Evolutionary conservation across 306 rosid species (phyloP), one percentile per base, ranked within the genome.

Genomic region (Glycine latifolia): DNA sequence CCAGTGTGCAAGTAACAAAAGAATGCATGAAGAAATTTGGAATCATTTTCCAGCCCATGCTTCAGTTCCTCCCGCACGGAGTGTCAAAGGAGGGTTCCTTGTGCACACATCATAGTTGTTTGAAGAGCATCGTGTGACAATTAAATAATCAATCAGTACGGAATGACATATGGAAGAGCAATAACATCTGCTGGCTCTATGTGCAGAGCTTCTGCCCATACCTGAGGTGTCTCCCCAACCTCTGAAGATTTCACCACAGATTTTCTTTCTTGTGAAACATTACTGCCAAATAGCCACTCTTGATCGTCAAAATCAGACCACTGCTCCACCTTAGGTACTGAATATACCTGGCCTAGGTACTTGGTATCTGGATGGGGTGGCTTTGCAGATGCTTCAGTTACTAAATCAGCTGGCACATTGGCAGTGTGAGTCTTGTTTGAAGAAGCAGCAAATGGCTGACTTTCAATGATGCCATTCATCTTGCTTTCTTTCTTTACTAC

Each of bases 101-200:
- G 73, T 74, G 85, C 69, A 20, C 69, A 78, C 76, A 76, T n/a
- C 76, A 76, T n/a, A 73, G 67, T 77, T 47, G 39, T 20, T 20
- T 37, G 41, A 37, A 37, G 39, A 71, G 79, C 69, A 79, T 81
- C 46, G 55, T 49, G 71, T 77, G 89, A 85, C 76, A 54, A 77
- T 76, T 10, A 71, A 69, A 76, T 39, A 81, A 76, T 50, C 55
- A 67, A 78, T 95, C 88, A 93, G 83, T 93, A 91, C 8, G 98
- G 99, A 84, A 95, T 78, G 58, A 95, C 99, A 79, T 93, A 95
- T 0, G 99, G 99, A 80, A 93, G 86, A 76, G 97, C 97, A 66
- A 73, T 86, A 60, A 91, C 71, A 76, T 91, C 94, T 65, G 89
- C 89, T 0, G 86, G 76, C 84, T 88, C 96, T 74, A 95, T 73